A percentile compares a stretch with the other conserved stretches of the same genome.
phyloP scores from a whole-genome alignment of 192 early-diverging fungal genomes.

The Coemansia sp. region DNA sequence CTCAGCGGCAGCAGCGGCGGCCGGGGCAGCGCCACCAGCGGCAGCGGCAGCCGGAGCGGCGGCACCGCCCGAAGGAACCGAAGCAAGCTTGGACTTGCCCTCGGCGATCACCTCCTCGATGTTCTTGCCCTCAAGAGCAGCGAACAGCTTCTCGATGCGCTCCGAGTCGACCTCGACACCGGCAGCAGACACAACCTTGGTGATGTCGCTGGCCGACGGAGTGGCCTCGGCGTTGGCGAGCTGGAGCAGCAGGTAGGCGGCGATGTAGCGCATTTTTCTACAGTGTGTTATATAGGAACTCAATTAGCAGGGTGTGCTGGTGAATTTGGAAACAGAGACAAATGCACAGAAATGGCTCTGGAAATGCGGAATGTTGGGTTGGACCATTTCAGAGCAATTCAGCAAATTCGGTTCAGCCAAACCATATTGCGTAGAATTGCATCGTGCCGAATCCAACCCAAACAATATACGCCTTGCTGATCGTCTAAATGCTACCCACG shows the following conservation, averaged over 20 bases:
- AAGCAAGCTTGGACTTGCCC: slow-evolving; percentile 88
- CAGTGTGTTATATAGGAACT: background rate
- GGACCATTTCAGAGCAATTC: background rate
- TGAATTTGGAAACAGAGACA: no score
- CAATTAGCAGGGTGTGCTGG: no score
- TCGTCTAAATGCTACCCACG: background rate
- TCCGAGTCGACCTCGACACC: slow-evolving; percentile 89
- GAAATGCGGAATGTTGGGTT: background rate
- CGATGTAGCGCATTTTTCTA: slow-evolving; percentile 93
- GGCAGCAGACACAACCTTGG: slow-evolving; percentile 81
- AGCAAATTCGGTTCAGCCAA: background rate
- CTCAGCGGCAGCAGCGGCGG: slow-evolving; percentile 62
- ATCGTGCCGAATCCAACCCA: background rate
- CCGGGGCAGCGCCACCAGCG: slow-evolving; percentile 67
- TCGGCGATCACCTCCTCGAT: slow-evolving; percentile 90
- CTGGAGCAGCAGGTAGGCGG: slow-evolving; percentile 94
- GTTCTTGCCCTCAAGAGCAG: slow-evolving; percentile 86
- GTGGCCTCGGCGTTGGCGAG: slow-evolving; percentile 79
- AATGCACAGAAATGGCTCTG: no score
- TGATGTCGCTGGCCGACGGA: slow-evolving; percentile 78
- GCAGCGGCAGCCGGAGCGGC: slow-evolving; percentile 63
- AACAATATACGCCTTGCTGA: background rate
- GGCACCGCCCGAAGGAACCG: slow-evolving; percentile 91
- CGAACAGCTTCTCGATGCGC: slow-evolving; percentile 74
- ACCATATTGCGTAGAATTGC: background rate